Evolutionary conservation across 768 basidiomycete species (phyloP).

Genomic region (Boletales sp.): DNA sequence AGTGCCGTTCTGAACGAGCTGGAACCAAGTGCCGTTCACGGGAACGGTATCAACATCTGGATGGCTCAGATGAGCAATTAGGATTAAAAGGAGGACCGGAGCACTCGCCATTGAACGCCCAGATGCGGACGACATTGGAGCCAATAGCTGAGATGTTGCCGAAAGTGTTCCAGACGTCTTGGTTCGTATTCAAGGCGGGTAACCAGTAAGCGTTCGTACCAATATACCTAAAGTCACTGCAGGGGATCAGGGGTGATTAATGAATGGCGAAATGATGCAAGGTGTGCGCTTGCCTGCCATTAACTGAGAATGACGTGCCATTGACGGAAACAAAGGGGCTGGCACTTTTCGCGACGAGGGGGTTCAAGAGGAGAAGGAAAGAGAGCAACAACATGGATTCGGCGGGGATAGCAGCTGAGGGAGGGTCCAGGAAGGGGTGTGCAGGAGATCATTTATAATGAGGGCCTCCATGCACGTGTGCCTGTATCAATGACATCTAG

Average conservation of each 20-base stretch:
- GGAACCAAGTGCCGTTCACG: slow-evolving; percentile 60
- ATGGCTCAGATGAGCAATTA: slow-evolving; percentile 7
- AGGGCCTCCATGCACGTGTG: no score
- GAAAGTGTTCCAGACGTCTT: slow-evolving; percentile 57
- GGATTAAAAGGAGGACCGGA: background rate
- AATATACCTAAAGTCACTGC: slow-evolving; percentile 39
- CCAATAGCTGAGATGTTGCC: slow-evolving; percentile 54
- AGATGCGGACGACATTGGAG: slow-evolving; percentile 58
- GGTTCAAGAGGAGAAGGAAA: slow-evolving; percentile 25
- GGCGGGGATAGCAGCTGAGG: no score
- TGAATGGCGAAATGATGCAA: background rate
- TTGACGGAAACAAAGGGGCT: slow-evolving; percentile 44
- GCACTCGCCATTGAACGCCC: slow-evolving; percentile 65
- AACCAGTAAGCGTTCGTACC: slow-evolving; percentile 73
- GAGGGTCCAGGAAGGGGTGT: no score
- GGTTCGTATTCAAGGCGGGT: slow-evolving; percentile 45
- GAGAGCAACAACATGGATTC: slow-evolving; percentile 35
- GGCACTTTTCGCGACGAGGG: slow-evolving; percentile 29
- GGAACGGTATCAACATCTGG: slow-evolving; percentile 53
- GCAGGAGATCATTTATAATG: no score
- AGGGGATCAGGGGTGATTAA: slow-evolving; percentile 23
- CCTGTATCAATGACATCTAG: background rate
- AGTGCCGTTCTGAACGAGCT: slow-evolving; percentile 54
- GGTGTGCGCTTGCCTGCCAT: slow-evolving; percentile 43
- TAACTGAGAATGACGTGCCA: slow-evolving; percentile 47